A percentile compares a stretch with the other conserved stretches of the same genome.
Conservation (phyloP, 495 filamentous ascomycete genomes). For the Aspergillus indologenus region DNA sequence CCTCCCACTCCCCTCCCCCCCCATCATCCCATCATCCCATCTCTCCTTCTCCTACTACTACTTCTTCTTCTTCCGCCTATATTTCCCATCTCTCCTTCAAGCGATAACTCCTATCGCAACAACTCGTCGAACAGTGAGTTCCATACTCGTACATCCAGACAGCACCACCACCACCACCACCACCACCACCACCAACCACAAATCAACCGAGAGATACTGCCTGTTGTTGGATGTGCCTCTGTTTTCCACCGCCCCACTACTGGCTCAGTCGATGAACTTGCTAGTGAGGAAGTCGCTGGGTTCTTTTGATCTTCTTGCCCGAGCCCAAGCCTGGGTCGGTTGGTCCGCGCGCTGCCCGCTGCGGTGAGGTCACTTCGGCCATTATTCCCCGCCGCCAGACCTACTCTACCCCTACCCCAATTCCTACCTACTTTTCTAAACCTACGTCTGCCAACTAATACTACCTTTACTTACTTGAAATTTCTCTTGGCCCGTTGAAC, state of each 20-base stretch:
- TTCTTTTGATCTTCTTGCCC: constrained; percentile 8
- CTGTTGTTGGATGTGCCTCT: not conserved
- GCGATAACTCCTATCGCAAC: not conserved
- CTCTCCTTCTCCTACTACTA: not conserved
- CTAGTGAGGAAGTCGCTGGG: constrained; percentile 23
- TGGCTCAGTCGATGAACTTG: constrained; percentile 21
- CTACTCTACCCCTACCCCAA: not conserved
- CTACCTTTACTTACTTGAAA: no score
- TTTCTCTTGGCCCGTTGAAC: no score
- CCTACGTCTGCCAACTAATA: no score
- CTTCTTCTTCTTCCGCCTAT: not conserved
- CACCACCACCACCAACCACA: not conserved
- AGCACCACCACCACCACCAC: no score
- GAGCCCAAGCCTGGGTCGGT: constrained; percentile 17
- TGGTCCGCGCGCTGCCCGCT: constrained; percentile 20
- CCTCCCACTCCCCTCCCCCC: not conserved
- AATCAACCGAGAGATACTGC: not conserved
- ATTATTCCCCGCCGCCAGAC: constrained; percentile 7
- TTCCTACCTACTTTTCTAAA: not conserved
- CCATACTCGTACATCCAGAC: no score
- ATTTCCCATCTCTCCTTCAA: not conserved
- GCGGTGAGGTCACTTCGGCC: constrained; percentile 12
- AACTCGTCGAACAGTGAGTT: no score
- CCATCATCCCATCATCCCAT: not conserved
- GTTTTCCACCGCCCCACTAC: not conserved